Evolutionary conservation across 805 yeast genomes (phyloP).

Genomic region (Cyberlindnera mycetangii): DNA sequence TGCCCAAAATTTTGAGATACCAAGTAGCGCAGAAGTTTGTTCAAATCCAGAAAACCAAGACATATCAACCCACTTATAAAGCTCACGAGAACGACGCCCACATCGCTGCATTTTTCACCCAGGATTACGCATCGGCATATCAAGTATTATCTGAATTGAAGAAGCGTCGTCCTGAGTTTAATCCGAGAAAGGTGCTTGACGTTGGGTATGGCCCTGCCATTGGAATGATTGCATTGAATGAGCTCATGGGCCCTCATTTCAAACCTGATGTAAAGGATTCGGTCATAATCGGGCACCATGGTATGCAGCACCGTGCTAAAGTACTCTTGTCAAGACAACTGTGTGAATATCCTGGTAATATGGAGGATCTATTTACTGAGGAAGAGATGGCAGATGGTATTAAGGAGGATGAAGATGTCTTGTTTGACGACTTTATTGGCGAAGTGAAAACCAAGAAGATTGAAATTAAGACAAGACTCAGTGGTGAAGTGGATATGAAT

Average conservation of each 20-base stretch:
- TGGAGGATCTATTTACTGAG: constrained; percentile 21
- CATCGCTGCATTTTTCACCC: constrained; percentile 75
- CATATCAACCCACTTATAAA: constrained; percentile 47
- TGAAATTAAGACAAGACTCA: constrained; percentile 51
- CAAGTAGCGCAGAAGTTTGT: constrained; percentile 57
- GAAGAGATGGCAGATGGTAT: constrained; percentile 19
- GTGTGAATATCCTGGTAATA: constrained; percentile 40
- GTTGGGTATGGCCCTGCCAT: constrained; percentile 91
- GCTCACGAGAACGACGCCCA: constrained; percentile 70
- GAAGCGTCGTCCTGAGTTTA: constrained; percentile 54
- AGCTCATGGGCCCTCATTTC: constrained; percentile 66
- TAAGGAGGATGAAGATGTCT: constrained; percentile 23
- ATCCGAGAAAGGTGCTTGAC: constrained; percentile 68
- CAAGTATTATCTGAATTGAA: constrained; percentile 68
- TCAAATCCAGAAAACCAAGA: constrained; percentile 46
- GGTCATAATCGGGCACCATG: constrained; percentile 63
- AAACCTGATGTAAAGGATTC: constrained; percentile 64
- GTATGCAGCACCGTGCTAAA: constrained; percentile 81
- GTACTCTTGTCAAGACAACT: constrained; percentile 68
- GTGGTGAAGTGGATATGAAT: constrained; percentile 44
- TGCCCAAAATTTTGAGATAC: constrained; percentile 62
- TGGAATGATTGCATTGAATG: constrained; percentile 86
- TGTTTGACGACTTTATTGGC: constrained; percentile 40
- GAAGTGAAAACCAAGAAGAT: constrained; percentile 56
- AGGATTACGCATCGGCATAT: constrained; percentile 68